Base-by-base conservation (phyloP, 2,329 filamentous ascomycete genomes). In the Diaporthe citri region DNA sequence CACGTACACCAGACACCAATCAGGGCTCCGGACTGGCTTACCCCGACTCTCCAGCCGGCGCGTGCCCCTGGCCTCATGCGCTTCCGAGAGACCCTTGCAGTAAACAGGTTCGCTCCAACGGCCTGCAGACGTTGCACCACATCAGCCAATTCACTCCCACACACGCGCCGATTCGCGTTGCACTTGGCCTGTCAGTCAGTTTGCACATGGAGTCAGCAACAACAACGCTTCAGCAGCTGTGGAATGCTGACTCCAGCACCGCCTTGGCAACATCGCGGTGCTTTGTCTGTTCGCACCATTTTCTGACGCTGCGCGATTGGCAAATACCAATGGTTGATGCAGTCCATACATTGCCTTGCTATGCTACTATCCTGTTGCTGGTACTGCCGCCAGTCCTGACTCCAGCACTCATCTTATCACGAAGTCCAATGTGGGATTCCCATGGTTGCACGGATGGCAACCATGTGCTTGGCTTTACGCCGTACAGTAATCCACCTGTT, bases 121-220 rank as follows among this genome's bases (percentile, higher is more conserved):
- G 56, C 34, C 36, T 59, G 55, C 48, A 51, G 36, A 52, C 66
- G 55, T 34, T 39, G 64, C 69, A 56, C 52, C 55, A 39, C 25
- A 46, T 17, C 10, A 39, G 59, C 48, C 46, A 52, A 28, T 31
- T n/a, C 17, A 31, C 31, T 46, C 51, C 6, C 31, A 31, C 25
- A 43, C 36, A 69, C 62, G 74, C 62, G 64, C 71, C 62, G 39
- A 8, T 51, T 75, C 74, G 74, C 74, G 74, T 75, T 36, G 55
- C 46, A 56, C 28, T 56, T 34, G 39, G 36, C 52, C 46, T 20
- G 31, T 28, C 48, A 20, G 64, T 25, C 62, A 31, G 62, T 71
- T 15, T 52, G 34, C 13, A 22, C 3, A 28, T 20, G 64, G 48
- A 39, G 64, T 17, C 64, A 52, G 46, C 46, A 55, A 55, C 64